These are phyloP conservation scores for Patellaria atrata DNA, from an alignment of 495 filamentous ascomycete genomes.

Conservation along the genomic window DNA sequence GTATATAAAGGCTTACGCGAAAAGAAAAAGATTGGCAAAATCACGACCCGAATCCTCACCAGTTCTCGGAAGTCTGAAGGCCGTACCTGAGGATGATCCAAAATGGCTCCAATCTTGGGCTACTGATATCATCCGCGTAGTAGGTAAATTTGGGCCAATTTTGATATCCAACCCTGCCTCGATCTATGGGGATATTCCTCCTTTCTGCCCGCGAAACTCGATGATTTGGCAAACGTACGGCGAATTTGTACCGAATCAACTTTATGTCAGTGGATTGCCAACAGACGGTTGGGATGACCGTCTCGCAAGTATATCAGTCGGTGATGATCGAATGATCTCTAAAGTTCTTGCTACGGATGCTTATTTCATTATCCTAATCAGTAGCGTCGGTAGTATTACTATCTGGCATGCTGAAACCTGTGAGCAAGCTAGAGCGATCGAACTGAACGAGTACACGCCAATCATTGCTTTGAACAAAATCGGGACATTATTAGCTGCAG, in stretches of 20 bases:
- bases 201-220: constrained; percentile 5
- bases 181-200: constrained; percentile 5
- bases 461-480: background rate
- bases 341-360: constrained; percentile 5
- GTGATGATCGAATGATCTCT: constrained; percentile 1
- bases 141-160: constrained; percentile 4
- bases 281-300: constrained; percentile 19
- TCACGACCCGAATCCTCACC: background rate
- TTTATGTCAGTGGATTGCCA: constrained; percentile 12
- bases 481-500: constrained; percentile 1
- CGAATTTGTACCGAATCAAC: background rate
- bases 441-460: constrained; percentile 1
- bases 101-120: constrained; percentile 5
- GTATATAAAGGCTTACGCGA: constrained; percentile 2
- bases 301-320: constrained; percentile 16
- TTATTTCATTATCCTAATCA: constrained; percentile 6
- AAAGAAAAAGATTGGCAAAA: background rate
- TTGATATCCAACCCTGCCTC: constrained; percentile 4
- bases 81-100: constrained; percentile 4
- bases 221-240: constrained; percentile 1
- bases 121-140: constrained; percentile 6
- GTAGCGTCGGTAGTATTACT: background rate
- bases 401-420: constrained; percentile 6
- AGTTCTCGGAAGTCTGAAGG: constrained; percentile 1
- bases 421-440: background rate